Evolutionary conservation across 1,139 yeast genomes (phyloP).

Genomic region (Taphrina communis): DNA sequence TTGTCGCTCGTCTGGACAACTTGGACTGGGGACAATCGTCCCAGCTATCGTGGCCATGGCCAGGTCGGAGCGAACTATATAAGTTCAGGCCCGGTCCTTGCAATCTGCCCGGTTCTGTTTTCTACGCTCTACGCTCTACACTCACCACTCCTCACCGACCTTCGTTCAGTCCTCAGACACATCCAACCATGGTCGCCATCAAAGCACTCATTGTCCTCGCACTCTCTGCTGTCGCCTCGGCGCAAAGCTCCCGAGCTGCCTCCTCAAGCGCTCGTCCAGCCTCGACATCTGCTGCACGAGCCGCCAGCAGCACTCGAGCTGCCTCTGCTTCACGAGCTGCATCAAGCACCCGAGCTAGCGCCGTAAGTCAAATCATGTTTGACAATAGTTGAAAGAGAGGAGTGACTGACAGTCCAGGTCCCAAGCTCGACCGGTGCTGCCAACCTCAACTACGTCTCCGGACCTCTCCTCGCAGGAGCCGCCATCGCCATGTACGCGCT

Average conservation of each 20-base stretch:
- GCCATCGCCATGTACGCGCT: constrained; percentile 37
- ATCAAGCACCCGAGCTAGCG: constrained; percentile 13
- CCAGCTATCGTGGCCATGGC: no score
- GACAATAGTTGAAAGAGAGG: no score
- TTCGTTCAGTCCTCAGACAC: neutral
- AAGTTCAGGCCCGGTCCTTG: neutral
- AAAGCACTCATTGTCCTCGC: constrained; percentile 37
- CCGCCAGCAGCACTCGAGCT: constrained; percentile 28
- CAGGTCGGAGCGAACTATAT: neutral
- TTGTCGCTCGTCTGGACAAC: no score
- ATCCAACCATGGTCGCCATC: constrained; percentile 33
- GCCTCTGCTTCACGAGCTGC: constrained; percentile 30
- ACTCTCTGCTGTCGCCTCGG: constrained; percentile 33
- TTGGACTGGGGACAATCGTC: no score
- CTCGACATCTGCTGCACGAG: constrained; percentile 22
- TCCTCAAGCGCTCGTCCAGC: constrained; percentile 20
- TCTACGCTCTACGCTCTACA: neutral
- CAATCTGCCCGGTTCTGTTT: neutral
- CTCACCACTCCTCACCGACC: neutral
- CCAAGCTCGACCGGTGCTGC: constrained; percentile 30
- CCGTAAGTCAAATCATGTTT: neutral
- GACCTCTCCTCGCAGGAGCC: constrained; percentile 39
- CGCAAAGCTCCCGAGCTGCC: constrained; percentile 22
- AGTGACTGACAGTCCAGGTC: neutral
- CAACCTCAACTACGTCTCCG: constrained; percentile 31